Conservation (phyloP, 352 stramenopile species). For the Elongisporangium undulatum region DNA sequence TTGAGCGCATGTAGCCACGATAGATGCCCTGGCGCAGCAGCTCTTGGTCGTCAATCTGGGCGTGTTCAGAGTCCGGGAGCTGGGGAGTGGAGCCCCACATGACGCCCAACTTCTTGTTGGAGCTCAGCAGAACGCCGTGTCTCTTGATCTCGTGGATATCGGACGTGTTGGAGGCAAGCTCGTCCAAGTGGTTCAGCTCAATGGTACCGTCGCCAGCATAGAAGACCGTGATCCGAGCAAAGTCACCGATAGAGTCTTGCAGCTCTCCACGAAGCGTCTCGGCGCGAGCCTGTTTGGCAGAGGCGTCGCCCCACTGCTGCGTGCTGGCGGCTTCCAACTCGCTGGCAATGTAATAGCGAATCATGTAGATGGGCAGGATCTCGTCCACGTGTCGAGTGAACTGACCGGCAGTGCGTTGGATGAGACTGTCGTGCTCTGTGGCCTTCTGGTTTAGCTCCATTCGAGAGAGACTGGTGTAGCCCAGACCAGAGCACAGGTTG, state of each 20-base stretch:
- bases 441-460: not conserved
- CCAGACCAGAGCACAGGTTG: constrained; percentile 7
- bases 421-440: not conserved
- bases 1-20: constrained; percentile 3
- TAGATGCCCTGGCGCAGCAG: constrained; percentile 11
- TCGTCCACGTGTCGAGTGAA: constrained; percentile 3
- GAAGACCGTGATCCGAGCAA: not conserved
- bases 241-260: not conserved
- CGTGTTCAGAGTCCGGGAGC: not conserved
- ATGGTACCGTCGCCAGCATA: not conserved
- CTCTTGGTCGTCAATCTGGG: constrained; percentile 4
- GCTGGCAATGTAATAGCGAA: constrained; percentile 1
- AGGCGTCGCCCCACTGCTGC: not conserved
- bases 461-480: not conserved
- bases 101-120: not conserved
- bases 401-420: not conserved
- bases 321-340: constrained; percentile 10
- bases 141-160: not conserved
- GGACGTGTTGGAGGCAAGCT: not conserved
- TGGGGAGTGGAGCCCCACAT: not conserved
- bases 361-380: constrained; percentile 9
- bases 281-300: not conserved
- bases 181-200: not conserved
- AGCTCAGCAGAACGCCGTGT: not conserved
- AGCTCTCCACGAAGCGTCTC: not conserved